Conservation (phyloP, 495 filamentous ascomycete species). For the Neurospora sp. region DNA sequence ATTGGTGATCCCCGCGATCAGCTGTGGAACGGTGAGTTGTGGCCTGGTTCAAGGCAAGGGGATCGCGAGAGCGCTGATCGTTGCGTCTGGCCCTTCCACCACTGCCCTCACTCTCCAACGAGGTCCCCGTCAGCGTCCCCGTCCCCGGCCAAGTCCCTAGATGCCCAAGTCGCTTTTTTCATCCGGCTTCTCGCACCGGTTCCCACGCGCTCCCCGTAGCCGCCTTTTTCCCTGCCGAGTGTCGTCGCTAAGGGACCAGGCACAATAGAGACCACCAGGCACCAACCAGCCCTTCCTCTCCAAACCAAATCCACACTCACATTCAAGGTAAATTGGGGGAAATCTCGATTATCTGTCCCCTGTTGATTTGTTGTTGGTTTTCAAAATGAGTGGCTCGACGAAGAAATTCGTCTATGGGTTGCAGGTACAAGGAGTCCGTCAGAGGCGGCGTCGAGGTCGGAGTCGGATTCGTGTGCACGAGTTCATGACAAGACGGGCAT, state of each 20-base stretch:
- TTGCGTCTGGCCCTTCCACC: background rate
- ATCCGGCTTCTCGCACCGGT: background rate
- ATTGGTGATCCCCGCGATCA: conserved; percentile 28
- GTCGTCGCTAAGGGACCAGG: background rate
- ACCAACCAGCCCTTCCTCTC: background rate
- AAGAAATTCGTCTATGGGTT: conserved; percentile 19
- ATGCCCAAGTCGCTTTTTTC: background rate
- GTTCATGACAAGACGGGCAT: conserved; percentile 27
- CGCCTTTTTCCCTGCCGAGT: background rate
- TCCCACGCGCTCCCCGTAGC: background rate
- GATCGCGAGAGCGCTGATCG: background rate
- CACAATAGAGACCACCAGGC: background rate
- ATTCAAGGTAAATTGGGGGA: conserved; percentile 9
- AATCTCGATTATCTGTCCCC: background rate
- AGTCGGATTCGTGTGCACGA: conserved; percentile 16
- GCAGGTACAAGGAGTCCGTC: conserved; percentile 10
- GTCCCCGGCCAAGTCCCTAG: background rate
- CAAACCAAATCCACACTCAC: conserved; percentile 11
- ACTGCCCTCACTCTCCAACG: background rate
- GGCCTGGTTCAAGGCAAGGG: background rate
- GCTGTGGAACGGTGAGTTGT: conserved; percentile 3
- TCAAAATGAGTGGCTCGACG: conserved; percentile 41
- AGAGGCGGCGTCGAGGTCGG: conserved; percentile 13
- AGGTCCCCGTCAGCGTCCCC: background rate
- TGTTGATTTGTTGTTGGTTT: conserved; percentile 6